A percentile compares a stretch with the other conserved stretches of the same genome.
Conservation (phyloP, 345 rosid genomes). For the Nasturtium officinale region DNA sequence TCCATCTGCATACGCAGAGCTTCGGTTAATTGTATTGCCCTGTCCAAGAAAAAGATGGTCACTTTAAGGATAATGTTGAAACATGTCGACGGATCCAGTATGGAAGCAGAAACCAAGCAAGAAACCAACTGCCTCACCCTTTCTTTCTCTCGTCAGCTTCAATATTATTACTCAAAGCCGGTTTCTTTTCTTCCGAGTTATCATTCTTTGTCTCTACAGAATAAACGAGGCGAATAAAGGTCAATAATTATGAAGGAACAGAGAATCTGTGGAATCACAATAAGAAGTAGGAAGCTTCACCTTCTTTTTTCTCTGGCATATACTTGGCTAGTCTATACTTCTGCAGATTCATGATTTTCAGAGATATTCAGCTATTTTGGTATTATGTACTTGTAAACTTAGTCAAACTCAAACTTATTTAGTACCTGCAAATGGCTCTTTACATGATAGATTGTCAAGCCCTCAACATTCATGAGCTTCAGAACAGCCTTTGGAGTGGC, state of each 20-base stretch:
- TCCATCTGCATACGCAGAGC: constrained; percentile 82
- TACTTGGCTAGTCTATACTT: constrained; percentile 91
- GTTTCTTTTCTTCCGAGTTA: constrained; percentile 65
- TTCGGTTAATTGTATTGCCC: constrained; percentile 61
- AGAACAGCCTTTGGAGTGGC: constrained; percentile 92
- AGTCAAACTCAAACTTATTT: background rate
- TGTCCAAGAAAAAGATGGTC: constrained; percentile 28
- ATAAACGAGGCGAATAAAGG: background rate
- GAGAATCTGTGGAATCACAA: constrained; percentile 8
- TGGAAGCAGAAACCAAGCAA: constrained; percentile 2
- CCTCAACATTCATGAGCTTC: constrained; percentile 87
- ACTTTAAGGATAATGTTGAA: constrained; percentile 11
- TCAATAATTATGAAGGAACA: constrained; percentile 6
- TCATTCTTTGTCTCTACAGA: constrained; percentile 54
- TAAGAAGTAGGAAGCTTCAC: constrained; percentile 45
- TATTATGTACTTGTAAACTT: constrained; percentile 4
- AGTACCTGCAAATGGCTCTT: constrained; percentile 95
- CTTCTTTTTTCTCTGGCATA: constrained; percentile 89
- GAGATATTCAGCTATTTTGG: constrained; percentile 16
- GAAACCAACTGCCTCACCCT: constrained; percentile 50
- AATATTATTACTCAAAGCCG: constrained; percentile 47
- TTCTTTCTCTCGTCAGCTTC: constrained; percentile 59
- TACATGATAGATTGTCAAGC: constrained; percentile 90
- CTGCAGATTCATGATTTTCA: constrained; percentile 50
- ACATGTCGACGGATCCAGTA: constrained; percentile 19